Evolutionary conservation across 345 rosid genomes (phyloP), one percentile per base, ranked within the genome.

Genomic region (Aegle marmelos): DNA sequence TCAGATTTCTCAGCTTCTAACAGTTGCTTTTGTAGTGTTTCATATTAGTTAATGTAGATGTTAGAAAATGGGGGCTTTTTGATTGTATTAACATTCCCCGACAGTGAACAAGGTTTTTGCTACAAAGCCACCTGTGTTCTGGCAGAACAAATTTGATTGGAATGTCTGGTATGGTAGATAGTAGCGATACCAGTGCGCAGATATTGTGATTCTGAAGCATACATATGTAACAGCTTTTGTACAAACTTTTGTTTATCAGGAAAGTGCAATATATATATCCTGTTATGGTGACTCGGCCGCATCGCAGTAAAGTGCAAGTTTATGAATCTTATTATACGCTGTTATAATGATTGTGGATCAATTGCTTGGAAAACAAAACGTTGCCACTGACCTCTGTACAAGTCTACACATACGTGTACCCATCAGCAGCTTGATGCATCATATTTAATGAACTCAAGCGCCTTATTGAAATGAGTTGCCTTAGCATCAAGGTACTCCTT

Each of bases 401-500:
- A 45, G 17, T 45, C 13, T 3, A 45, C 5, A 13, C 1, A 0
- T 45, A 13, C 50, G 48, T 10, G 4, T 13, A 1, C 13, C 17
- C 50, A 3, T 45, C 50, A 45, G 17, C 50, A 3, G 50, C 50
- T 45, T 45, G 50, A 45, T 13, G 1, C 50, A 11, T 75, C 66
- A 31, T 30, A 6, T 50, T 76, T 79, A 68, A 85, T 83, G 60
- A 76, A 78, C 50, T 82, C 83, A n/a, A 86, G 76, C 19, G 92
- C 86, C 31, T 82, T 69, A 72, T 76, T 63, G 73, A 83, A 86
- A 75, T 90, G 80, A 2, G 62, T 80, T 41, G 85, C 82, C 82
- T 88, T 88, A 25, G 82, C 81, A 50, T 85, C 88, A 59, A 86
- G 86, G 41, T 85, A 86, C 53, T 86, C 91, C 53, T 85, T 86